phyloP scores from a whole-genome alignment of 2,329 filamentous ascomycete genomes.

The Pseudogymnoascus sp. region DNA sequence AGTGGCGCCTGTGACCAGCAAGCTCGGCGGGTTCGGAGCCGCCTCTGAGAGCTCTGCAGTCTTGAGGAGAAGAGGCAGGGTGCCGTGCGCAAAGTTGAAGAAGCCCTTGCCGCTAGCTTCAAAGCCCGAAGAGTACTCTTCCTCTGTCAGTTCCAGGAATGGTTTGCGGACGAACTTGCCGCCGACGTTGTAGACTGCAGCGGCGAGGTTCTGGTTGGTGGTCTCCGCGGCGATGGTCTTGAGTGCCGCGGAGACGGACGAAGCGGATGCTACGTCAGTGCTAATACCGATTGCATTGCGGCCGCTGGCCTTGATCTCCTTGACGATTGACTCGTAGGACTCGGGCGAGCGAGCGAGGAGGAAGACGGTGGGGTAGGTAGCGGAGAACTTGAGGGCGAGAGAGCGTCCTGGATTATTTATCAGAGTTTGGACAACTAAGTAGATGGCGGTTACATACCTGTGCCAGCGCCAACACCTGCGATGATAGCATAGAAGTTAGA shows the following conservation, averaged over 20 bases:
- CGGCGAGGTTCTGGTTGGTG: constrained; percentile 46
- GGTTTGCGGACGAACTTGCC: constrained; percentile 43
- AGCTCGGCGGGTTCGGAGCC: constrained; percentile 59
- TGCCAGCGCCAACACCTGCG: constrained; percentile 66
- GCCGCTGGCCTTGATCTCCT: constrained; percentile 59
- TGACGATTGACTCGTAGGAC: constrained; percentile 58
- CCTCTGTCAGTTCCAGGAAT: constrained; percentile 47
- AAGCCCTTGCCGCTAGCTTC: constrained; percentile 52
- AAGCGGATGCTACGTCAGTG: constrained; percentile 52
- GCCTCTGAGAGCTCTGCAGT: constrained; percentile 38
- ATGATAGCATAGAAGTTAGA: constrained; percentile 57
- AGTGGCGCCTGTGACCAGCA: constrained; percentile 83
- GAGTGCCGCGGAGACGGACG: constrained; percentile 50
- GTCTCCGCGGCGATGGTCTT: constrained; percentile 54
- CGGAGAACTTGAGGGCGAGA: constrained; percentile 50
- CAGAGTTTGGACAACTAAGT: not conserved
- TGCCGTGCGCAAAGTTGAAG: constrained; percentile 66
- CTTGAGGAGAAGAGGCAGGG: constrained; percentile 62
- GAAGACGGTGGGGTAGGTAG: constrained; percentile 59
- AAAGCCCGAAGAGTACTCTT: constrained; percentile 43
- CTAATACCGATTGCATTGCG: constrained; percentile 65
- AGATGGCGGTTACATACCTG: constrained; percentile 28
- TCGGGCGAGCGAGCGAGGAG: constrained; percentile 62
- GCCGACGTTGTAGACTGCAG: constrained; percentile 64
- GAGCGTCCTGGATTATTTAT: constrained; percentile 33